A percentile compares a stretch with the other conserved stretches of the same genome.
Conservation (phyloP, 495 filamentous ascomycete species). For the Penicillium salamii region DNA sequence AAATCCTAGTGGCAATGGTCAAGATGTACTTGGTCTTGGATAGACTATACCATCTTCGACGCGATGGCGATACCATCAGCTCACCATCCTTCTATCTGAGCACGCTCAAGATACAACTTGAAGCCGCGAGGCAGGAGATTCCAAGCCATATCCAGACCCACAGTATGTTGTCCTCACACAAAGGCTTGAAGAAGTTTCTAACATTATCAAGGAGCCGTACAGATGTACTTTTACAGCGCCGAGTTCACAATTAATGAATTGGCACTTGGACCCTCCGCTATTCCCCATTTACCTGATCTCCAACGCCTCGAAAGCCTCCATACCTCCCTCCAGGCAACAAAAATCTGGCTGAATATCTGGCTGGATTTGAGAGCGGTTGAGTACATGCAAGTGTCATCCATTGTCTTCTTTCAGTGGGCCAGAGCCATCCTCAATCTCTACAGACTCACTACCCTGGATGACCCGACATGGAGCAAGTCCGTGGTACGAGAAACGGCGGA, state of each 20-base stretch:
- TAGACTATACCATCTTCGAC: slow-evolving; percentile 25
- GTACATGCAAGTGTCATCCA: slow-evolving; percentile 34
- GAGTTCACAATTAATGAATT: slow-evolving; percentile 45
- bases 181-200: neutral
- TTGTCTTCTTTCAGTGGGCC: slow-evolving; percentile 40
- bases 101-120: slow-evolving; percentile 44
- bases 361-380: slow-evolving; percentile 26
- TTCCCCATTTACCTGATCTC: slow-evolving; percentile 20
- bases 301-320: slow-evolving; percentile 34
- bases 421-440: slow-evolving; percentile 40
- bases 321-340: slow-evolving; percentile 32
- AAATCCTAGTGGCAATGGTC: slow-evolving; percentile 46
- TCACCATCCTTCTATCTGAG: slow-evolving; percentile 40
- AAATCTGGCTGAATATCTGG: slow-evolving; percentile 38
- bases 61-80: slow-evolving; percentile 16
- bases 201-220: slow-evolving; percentile 31
- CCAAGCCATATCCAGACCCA: slow-evolving; percentile 32
- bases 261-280: slow-evolving; percentile 22
- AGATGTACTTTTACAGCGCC: slow-evolving; percentile 34
- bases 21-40: slow-evolving; percentile 44
- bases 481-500: slow-evolving; percentile 30
- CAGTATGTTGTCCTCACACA: slow-evolving; percentile 24
- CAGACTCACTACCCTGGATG: slow-evolving; percentile 38
- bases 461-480: slow-evolving; percentile 34
- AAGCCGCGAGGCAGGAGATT: slow-evolving; percentile 33